A percentile compares a stretch with the other conserved stretches of the same genome.
phyloP scores from a whole-genome alignment of 2,329 filamentous ascomycete genomes.

The Ceratocystis cacaofunesta region DNA sequence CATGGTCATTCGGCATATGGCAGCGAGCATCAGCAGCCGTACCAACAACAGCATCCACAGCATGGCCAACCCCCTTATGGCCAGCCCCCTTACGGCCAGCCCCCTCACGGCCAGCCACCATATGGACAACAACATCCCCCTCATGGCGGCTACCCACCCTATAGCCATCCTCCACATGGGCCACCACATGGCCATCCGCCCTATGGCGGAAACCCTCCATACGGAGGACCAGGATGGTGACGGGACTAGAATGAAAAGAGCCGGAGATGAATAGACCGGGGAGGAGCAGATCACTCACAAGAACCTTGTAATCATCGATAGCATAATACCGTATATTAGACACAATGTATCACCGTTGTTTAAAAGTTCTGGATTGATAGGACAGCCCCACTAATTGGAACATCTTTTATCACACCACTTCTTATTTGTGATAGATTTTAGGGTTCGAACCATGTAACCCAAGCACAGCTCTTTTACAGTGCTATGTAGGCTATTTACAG shows the following conservation, averaged over 20 bases:
- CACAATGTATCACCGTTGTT: neutral
- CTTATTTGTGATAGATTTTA: neutral
- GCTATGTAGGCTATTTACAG: neutral
- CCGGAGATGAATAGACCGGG: neutral
- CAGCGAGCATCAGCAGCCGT: neutral
- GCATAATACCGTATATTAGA: neutral
- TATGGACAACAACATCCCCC: slow-evolving; percentile 7
- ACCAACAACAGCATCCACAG: slow-evolving; percentile 4
- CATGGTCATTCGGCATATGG: neutral
- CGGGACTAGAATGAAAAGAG: neutral
- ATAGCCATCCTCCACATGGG: neutral
- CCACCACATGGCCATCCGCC: slow-evolving; percentile 5
- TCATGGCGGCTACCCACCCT: neutral
- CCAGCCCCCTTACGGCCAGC: neutral
- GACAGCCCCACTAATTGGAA: neutral
- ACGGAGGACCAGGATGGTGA: slow-evolving; percentile 6
- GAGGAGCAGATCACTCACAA: neutral
- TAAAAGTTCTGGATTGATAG: neutral
- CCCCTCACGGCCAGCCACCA: neutral
- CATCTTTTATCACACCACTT: neutral
- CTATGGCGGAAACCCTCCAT: neutral
- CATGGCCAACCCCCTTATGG: neutral
- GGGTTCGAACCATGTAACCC: neutral
- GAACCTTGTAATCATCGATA: neutral
- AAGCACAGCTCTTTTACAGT: neutral